phyloP scores from a whole-genome alignment of 2,329 filamentous ascomycete genomes.

The Penicillium sp. region DNA sequence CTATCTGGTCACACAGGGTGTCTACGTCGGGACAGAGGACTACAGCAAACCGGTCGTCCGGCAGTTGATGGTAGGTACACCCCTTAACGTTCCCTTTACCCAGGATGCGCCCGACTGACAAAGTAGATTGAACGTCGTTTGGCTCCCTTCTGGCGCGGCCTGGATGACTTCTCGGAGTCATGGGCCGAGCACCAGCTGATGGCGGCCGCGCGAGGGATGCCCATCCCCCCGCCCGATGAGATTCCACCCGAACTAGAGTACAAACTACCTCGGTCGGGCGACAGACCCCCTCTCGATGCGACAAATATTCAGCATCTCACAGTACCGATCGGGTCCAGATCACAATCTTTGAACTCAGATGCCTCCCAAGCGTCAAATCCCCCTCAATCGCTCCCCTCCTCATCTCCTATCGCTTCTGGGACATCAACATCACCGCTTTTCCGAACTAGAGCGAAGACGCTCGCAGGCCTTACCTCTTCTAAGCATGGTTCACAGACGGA shows the following conservation, averaged over 20 bases:
- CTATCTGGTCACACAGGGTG: slow-evolving; percentile 88
- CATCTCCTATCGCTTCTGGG: slow-evolving; percentile 56
- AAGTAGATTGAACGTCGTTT: slow-evolving; percentile 86
- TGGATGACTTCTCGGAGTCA: slow-evolving; percentile 82
- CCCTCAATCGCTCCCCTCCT: slow-evolving; percentile 62
- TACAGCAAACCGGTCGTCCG: slow-evolving; percentile 87
- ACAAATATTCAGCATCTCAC: slow-evolving; percentile 70
- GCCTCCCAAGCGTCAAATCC: slow-evolving; percentile 64
- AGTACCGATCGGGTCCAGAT: slow-evolving; percentile 75
- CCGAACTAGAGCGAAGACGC: slow-evolving; percentile 81
- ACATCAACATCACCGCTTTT: slow-evolving; percentile 61
- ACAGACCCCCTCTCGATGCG: slow-evolving; percentile 54
- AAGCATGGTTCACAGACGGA: slow-evolving; percentile 73
- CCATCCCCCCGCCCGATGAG: slow-evolving; percentile 81
- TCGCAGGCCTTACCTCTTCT: slow-evolving; percentile 77
- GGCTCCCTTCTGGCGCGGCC: slow-evolving; percentile 92
- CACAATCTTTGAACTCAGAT: slow-evolving; percentile 78
- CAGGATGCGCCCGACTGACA: slow-evolving; percentile 19
- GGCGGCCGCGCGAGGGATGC: slow-evolving; percentile 79
- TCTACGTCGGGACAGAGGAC: slow-evolving; percentile 89
- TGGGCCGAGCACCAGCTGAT: slow-evolving; percentile 98
- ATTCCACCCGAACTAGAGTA: slow-evolving; percentile 69
- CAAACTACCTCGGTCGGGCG: slow-evolving; percentile 49
- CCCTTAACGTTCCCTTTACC: not conserved
- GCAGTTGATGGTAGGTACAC: slow-evolving; percentile 74